Base-by-base conservation (phyloP, 306 rosid genomes). In the Malus asiatica region DNA sequence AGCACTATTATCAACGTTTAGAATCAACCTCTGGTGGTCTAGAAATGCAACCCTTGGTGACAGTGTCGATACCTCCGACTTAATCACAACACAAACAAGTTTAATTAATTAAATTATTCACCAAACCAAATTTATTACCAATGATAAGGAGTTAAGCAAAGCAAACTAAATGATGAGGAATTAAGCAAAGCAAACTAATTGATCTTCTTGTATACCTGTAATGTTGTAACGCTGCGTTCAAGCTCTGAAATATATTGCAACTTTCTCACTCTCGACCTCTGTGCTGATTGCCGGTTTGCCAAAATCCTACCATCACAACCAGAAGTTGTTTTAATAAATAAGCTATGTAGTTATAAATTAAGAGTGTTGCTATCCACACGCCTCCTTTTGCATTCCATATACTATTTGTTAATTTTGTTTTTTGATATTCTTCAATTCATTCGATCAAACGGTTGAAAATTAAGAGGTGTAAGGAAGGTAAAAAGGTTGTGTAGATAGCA, bases 211-310 rank as follows among this genome's bases (percentile, higher is more conserved):
- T 27, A 65, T 69, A 95, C 98, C 92, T 95, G 98, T 68, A 95
- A 88, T 70, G 89, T 22, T 18, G 98, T 95, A 68, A 92, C 98
- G 75, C 97, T 88, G 75, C 93, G 84, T 83, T 95, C 97, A 8
- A 95, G 95, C 80, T 92, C 97, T 16, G 97, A 95, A 66, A 95
- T 92, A 83, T 92, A 95, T 61, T 92, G 98, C 38, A 95, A 76
- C 85, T 92, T 95, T 76, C 98, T 88, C 71, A 95, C 97, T 70
- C 98, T 85, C 71, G 97, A 95, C 80, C 97, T 85, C 74, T 95
- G 98, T 42, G 98, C 98, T 20, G 98, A 95, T 80, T 92, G 98
- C 71, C 98, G 80, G 67, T 95, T 95, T 16, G 98, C 98, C 84
- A 95, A 80, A 58, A 95, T 90, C 84, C 98, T 92, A 11, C 13